A percentile compares a stretch with the other conserved stretches of the same genome.
Evolutionary conservation across 345 rosid genomes (phyloP).

Genomic region (Populus ilicifolia): DNA sequence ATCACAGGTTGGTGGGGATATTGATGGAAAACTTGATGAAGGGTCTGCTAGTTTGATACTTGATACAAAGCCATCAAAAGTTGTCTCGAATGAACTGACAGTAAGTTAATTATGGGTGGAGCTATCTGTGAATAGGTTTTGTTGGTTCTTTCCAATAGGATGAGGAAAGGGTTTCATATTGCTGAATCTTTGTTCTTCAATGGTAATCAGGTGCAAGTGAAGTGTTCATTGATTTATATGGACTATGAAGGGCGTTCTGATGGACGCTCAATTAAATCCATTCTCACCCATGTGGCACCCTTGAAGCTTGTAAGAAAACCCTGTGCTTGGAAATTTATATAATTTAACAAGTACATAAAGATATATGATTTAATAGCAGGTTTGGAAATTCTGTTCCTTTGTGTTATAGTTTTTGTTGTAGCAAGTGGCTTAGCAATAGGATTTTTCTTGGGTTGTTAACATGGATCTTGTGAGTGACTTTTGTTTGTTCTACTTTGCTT

Average conservation of each 20-base stretch:
- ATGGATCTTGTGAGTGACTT: no score
- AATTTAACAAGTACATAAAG: no score
- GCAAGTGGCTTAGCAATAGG: neutral
- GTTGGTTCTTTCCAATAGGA: no score
- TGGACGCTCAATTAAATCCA: slow-evolving; percentile 87
- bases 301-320: slow-evolving; percentile 71
- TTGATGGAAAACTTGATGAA: slow-evolving; percentile 88
- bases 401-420: neutral
- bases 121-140: neutral
- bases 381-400: slow-evolving; percentile 3
- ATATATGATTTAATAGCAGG: neutral
- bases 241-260: slow-evolving; percentile 97
- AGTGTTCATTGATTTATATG: slow-evolving; percentile 71
- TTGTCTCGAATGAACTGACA: slow-evolving; percentile 79
- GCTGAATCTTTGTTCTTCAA: slow-evolving; percentile 12
- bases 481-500: no score
- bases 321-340: slow-evolving; percentile 6
- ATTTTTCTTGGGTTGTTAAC: slow-evolving; percentile 2
- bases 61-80: slow-evolving; percentile 94
- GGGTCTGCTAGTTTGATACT: slow-evolving; percentile 82
- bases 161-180: neutral
- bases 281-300: slow-evolving; percentile 89
- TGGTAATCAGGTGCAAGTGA: slow-evolving; percentile 78
- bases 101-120: slow-evolving; percentile 50
- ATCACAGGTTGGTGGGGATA: slow-evolving; percentile 64